These are phyloP conservation scores for Aspergillus intermedius DNA, from an alignment of 2,329 filamentous ascomycete genomes.

Conservation along the genomic window DNA sequence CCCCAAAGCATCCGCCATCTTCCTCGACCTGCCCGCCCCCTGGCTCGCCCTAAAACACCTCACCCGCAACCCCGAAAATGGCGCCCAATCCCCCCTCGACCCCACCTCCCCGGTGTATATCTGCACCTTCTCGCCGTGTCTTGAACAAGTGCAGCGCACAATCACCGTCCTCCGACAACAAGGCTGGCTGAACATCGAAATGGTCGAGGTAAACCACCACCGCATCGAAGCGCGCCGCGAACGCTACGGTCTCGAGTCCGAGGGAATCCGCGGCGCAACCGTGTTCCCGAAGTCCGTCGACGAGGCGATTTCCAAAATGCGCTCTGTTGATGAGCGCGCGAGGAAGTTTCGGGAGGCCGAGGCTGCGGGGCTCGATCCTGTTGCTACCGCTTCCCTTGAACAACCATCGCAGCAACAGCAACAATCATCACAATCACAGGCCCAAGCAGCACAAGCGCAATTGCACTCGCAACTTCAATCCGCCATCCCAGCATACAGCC, in stretches of 20 bases:
- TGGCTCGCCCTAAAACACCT: conserved; percentile 46
- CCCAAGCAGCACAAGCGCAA: conserved; percentile 22
- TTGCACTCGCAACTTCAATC: background rate
- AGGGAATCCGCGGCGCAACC: conserved; percentile 61
- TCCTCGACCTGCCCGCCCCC: conserved; percentile 46
- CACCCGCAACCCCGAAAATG: conserved; percentile 30
- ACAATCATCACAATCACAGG: conserved; percentile 18
- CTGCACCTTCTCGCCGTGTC: conserved; percentile 94
- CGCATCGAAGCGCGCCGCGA: conserved; percentile 78
- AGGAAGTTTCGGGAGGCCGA: conserved; percentile 54
- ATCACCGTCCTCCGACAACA: conserved; percentile 71
- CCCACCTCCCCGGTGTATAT: conserved; percentile 66
- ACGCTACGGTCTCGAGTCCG: conserved; percentile 65
- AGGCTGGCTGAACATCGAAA: conserved; percentile 87
- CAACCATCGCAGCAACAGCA: conserved; percentile 7
- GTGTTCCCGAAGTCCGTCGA: conserved; percentile 61
- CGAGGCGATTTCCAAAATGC: conserved; percentile 68
- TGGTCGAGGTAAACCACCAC: conserved; percentile 80
- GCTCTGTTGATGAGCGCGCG: conserved; percentile 64
- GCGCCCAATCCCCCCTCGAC: conserved; percentile 54
- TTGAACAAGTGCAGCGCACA: conserved; percentile 88
- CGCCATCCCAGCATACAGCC: conserved; percentile 56
- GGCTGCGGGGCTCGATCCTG: conserved; percentile 7
- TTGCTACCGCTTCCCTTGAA: background rate
- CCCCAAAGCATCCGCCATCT: conserved; percentile 42